Evolutionary conservation across 2,329 filamentous ascomycete genomes (phyloP).

Genomic region (Sporothrix curviconia): DNA sequence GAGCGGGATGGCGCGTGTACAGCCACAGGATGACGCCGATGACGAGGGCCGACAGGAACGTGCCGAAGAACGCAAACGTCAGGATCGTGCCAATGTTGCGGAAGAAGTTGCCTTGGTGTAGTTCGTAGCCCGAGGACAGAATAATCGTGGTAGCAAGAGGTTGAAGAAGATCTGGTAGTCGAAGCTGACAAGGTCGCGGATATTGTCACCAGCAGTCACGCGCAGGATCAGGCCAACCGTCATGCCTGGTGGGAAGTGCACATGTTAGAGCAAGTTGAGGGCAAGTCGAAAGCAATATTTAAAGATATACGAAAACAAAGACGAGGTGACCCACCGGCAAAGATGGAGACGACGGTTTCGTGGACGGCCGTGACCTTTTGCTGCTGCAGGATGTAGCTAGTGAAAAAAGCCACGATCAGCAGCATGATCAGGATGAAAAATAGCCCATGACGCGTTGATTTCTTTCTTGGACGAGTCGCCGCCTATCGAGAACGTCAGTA

Average conservation of each 20-base stretch:
- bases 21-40: slow-evolving; percentile 82
- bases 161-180: slow-evolving; percentile 99
- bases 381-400: slow-evolving; percentile 92
- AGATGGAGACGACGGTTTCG: slow-evolving; percentile 97
- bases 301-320: no score
- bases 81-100: slow-evolving; percentile 95
- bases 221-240: slow-evolving; percentile 84
- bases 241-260: slow-evolving; percentile 62
- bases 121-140: slow-evolving; percentile 89
- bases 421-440: slow-evolving; percentile 95
- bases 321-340: slow-evolving; percentile 60
- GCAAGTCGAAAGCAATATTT: background rate
- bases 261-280: background rate
- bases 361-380: slow-evolving; percentile 96
- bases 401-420: slow-evolving; percentile 90
- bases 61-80: slow-evolving; percentile 95
- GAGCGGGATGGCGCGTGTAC: slow-evolving; percentile 79
- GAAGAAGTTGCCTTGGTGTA: slow-evolving; percentile 99
- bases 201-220: slow-evolving; percentile 71
- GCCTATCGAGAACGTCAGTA: slow-evolving; percentile 30
- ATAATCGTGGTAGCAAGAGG: slow-evolving; percentile 95
- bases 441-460: slow-evolving; percentile 90
- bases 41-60: slow-evolving; percentile 94
- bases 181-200: slow-evolving; percentile 89
- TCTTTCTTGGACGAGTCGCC: slow-evolving; percentile 88